Evolutionary conservation across 441 rosid genomes (phyloP).

Genomic region (Corymbia citriodora): DNA sequence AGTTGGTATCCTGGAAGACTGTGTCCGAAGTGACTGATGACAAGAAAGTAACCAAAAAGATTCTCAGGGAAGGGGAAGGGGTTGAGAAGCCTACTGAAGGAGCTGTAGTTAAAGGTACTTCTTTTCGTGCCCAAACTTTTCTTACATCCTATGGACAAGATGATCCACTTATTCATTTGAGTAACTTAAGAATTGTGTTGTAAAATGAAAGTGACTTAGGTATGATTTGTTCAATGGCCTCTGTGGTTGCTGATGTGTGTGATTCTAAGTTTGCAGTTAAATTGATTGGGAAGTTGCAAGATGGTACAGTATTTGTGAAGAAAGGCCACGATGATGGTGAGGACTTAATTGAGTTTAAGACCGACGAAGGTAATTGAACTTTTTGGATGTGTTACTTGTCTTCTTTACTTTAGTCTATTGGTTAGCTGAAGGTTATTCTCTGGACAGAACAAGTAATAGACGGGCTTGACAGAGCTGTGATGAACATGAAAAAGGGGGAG

Average conservation of each 20-base stretch:
- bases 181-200: neutral
- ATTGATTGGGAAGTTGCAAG: slow-evolving; percentile 65
- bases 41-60: slow-evolving; percentile 73
- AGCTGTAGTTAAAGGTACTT: slow-evolving; percentile 55
- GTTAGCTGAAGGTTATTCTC: neutral
- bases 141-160: neutral
- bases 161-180: neutral
- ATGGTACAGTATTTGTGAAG: slow-evolving; percentile 67
- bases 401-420: neutral
- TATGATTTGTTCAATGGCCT: neutral
- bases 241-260: neutral
- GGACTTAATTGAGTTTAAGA: slow-evolving; percentile 62
- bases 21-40: slow-evolving; percentile 80
- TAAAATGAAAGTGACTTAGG: neutral
- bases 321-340: slow-evolving; percentile 53
- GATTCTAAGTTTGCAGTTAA: slow-evolving; percentile 39
- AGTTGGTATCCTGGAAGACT: slow-evolving; percentile 79
- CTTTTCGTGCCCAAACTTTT: neutral
- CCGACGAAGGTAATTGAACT: slow-evolving; percentile 64
- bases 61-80: slow-evolving; percentile 81
- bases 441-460: slow-evolving; percentile 70
- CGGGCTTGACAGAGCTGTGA: slow-evolving; percentile 75
- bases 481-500: slow-evolving; percentile 85
- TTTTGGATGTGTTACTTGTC: neutral
- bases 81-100: slow-evolving; percentile 88